These are phyloP conservation scores for Clitopilus hobsonii DNA, from an alignment of 768 basidiomycete genomes.

Conservation along the genomic window DNA sequence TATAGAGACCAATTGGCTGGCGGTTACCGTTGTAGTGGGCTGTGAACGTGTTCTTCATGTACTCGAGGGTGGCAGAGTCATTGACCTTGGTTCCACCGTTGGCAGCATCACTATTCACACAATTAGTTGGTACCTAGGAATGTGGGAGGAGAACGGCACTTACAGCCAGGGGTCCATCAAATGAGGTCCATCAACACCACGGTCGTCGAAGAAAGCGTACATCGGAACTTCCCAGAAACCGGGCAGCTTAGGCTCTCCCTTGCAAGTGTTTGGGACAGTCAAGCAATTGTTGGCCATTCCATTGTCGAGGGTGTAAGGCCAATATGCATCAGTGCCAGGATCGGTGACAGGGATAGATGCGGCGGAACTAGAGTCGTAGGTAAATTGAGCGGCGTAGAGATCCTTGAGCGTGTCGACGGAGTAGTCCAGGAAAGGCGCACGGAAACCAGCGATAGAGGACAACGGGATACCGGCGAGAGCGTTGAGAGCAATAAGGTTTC, in stretches of 20 bases:
- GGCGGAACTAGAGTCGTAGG: conserved; percentile 64
- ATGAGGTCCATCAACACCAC: conserved; percentile 52
- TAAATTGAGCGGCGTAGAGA: conserved; percentile 53
- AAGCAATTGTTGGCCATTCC: conserved; percentile 80
- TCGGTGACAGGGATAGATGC: conserved; percentile 65
- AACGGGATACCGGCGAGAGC: conserved; percentile 75
- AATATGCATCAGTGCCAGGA: conserved; percentile 65
- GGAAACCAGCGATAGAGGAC: conserved; percentile 61
- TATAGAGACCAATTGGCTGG: conserved; percentile 78
- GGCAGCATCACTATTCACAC: conserved; percentile 38
- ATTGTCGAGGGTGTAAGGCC: conserved; percentile 80
- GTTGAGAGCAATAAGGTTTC: conserved; percentile 76
- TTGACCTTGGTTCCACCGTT: conserved; percentile 47
- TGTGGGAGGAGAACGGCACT: conserved; percentile 20
- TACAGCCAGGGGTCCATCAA: conserved; percentile 84
- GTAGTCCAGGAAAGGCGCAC: conserved; percentile 73
- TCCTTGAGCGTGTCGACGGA: conserved; percentile 54
- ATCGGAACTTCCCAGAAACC: conserved; percentile 86
- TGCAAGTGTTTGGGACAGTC: conserved; percentile 47
- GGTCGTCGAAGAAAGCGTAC: conserved; percentile 70
- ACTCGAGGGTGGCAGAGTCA: conserved; percentile 60
- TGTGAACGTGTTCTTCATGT: conserved; percentile 72
- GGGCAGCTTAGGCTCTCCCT: conserved; percentile 65
- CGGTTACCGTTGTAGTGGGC: conserved; percentile 71
- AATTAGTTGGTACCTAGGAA: background rate